phyloP scores from a whole-genome alignment of 208 protist genomes.

The Leishmania gerbilli region DNA sequence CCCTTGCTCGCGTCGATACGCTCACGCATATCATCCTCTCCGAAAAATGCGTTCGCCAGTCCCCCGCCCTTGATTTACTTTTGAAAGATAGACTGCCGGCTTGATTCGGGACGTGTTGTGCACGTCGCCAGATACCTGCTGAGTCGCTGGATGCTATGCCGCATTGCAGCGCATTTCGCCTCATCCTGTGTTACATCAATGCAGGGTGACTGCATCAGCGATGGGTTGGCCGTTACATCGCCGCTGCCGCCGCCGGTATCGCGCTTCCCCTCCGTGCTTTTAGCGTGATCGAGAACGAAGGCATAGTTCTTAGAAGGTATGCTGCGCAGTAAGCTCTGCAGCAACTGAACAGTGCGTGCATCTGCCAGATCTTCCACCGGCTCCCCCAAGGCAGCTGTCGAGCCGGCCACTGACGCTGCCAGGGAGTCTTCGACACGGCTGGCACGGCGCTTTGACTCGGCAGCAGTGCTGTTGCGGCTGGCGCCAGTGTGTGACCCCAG shows the following conservation, averaged over 20 bases:
- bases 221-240: not conserved
- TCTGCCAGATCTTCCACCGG: constrained; percentile 26
- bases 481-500: not conserved
- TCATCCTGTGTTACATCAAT: constrained; percentile 11
- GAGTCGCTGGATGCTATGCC: constrained; percentile 35
- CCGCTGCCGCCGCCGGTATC: not conserved
- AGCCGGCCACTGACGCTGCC: not conserved
- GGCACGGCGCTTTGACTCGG: not conserved
- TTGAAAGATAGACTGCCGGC: not conserved
- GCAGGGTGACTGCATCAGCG: not conserved
- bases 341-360: constrained; percentile 21
- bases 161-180: not conserved
- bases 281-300: not conserved
- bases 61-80: not conserved
- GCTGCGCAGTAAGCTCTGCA: constrained; percentile 24
- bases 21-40: not conserved
- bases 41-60: not conserved
- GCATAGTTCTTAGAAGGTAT: not conserved
- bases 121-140: constrained; percentile 24
- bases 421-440: not conserved
- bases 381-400: not conserved
- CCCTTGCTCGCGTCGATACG: not conserved
- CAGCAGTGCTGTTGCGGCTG: no score
- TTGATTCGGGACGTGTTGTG: constrained; percentile 8
- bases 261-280: not conserved